Evolutionary conservation across 805 yeast genomes (phyloP).

Genomic region (Saccharomycopsis vini): DNA sequence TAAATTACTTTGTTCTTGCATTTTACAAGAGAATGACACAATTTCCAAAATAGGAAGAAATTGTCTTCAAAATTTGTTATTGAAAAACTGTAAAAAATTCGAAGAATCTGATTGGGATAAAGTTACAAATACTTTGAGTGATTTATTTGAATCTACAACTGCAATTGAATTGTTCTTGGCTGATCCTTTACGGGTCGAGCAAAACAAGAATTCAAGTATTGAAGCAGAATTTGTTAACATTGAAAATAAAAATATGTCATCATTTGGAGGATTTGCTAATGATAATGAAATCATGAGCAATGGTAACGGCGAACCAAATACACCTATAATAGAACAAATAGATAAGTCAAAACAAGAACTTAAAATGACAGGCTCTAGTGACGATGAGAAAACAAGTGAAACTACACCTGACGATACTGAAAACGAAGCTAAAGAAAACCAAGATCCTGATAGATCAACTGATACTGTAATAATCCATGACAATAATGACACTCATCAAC

Average conservation of each 20-base stretch:
- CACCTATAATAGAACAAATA: neutral
- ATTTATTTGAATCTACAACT: constrained; percentile 71
- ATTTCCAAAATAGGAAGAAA: constrained; percentile 91
- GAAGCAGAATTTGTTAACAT: neutral
- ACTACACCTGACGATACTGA: too few species aligned
- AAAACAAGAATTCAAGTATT: constrained; percentile 4
- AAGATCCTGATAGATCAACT: constrained; percentile 6
- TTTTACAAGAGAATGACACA: constrained; percentile 94
- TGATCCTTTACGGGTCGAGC: constrained; percentile 32
- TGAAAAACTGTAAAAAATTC: constrained; percentile 66
- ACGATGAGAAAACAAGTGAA: too few species aligned
- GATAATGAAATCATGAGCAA: too few species aligned
- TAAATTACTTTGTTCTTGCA: constrained; percentile 71
- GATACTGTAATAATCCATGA: constrained; percentile 11
- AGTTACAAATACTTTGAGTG: constrained; percentile 54
- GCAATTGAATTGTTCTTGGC: constrained; percentile 73
- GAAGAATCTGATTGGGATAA: constrained; percentile 62
- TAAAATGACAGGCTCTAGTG: too few species aligned
- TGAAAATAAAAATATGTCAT: too few species aligned
- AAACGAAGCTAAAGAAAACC: neutral
- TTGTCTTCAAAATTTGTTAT: constrained; percentile 70
- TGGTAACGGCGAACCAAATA: neutral
- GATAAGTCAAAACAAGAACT: neutral
- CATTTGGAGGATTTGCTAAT: neutral
- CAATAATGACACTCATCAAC: neutral